A percentile compares a stretch with the other conserved stretches of the same genome.
phyloP scores from a whole-genome alignment of 1,284 basidiomycete species.

The Boletus hoseneyae region DNA sequence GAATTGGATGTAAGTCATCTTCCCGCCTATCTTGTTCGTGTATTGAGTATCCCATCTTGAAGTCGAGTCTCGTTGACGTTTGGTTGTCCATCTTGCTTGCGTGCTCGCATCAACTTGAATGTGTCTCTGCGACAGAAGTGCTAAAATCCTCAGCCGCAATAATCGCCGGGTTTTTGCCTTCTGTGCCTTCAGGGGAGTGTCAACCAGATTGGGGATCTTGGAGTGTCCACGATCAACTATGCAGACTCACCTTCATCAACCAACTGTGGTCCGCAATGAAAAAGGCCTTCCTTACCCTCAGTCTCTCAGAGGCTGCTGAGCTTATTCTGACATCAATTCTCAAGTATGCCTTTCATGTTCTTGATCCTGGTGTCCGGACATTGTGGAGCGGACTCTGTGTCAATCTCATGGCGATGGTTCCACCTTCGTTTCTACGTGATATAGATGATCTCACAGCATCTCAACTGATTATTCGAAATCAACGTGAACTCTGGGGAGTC shows the following conservation, averaged over 20 bases:
- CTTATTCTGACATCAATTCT: conserved; percentile 42
- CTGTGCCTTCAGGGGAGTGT: not conserved
- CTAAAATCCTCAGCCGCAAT: conserved; percentile 23
- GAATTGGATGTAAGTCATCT: conserved; percentile 27
- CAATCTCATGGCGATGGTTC: conserved; percentile 36
- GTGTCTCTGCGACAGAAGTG: conserved; percentile 34
- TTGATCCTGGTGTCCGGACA: conserved; percentile 35
- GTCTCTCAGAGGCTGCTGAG: conserved; percentile 42
- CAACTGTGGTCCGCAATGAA: conserved; percentile 50
- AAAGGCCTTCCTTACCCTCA: conserved; percentile 40
- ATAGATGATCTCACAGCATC: conserved; percentile 2
- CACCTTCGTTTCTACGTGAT: conserved; percentile 26
- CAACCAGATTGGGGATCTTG: conserved; percentile 28
- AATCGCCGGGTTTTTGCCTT: conserved; percentile 28
- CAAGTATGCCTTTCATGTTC: conserved; percentile 37
- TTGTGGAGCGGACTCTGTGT: conserved; percentile 47
- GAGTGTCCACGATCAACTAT: conserved; percentile 34
- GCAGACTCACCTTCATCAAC: conserved; percentile 35
- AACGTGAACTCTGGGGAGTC: conserved; percentile 34
- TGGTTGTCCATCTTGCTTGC: conserved; percentile 56
- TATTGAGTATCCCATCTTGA: conserved; percentile 10
- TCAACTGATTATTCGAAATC: conserved; percentile 20
- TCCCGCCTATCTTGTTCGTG: not conserved
- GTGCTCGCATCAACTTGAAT: conserved; percentile 42
- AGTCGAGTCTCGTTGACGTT: conserved; percentile 40